These are phyloP conservation scores for Saccharomycopsis fibuligera DNA, from an alignment of 805 yeast genomes.

Conservation along the genomic window DNA sequence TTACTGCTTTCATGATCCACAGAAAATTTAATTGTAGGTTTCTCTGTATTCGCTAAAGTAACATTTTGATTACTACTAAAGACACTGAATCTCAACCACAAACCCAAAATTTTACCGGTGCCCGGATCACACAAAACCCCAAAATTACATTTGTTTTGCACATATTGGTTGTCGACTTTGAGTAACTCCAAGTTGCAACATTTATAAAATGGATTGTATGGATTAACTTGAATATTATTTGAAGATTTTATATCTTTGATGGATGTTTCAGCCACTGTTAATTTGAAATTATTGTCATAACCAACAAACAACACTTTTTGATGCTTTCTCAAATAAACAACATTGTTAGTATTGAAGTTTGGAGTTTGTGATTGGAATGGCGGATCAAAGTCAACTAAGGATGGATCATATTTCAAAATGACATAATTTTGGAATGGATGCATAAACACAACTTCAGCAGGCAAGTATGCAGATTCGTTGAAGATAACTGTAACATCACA, in stretches of 20 bases:
- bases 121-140: slow-evolving; percentile 22
- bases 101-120: slow-evolving; percentile 19
- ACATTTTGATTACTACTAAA: slow-evolving; percentile 22
- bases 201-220: slow-evolving; percentile 21
- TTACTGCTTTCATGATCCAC: slow-evolving; percentile 19
- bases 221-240: slow-evolving; percentile 21
- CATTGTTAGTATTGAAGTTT: slow-evolving; percentile 21
- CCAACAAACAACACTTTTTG: slow-evolving; percentile 22
- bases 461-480: slow-evolving; percentile 21
- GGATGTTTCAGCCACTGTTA: slow-evolving; percentile 22
- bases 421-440: slow-evolving; percentile 23
- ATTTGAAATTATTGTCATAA: slow-evolving; percentile 21
- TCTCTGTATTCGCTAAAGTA: slow-evolving; percentile 15
- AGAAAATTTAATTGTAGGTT: slow-evolving; percentile 19
- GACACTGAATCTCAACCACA: slow-evolving; percentile 22
- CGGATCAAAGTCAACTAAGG: slow-evolving; percentile 21
- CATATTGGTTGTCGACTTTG: slow-evolving; percentile 20
- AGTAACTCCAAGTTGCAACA: slow-evolving; percentile 22
- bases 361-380: slow-evolving; percentile 21
- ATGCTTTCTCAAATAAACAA: slow-evolving; percentile 19
- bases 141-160: slow-evolving; percentile 22
- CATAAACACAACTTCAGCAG: slow-evolving; percentile 22
- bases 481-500: slow-evolving; percentile 22
- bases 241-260: slow-evolving; percentile 21
- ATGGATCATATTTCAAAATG: slow-evolving; percentile 22